A percentile compares a stretch with the other conserved stretches of the same genome.
phyloP scores from a whole-genome alignment of 768 basidiomycete genomes.

The Boletus eberwhitei region DNA sequence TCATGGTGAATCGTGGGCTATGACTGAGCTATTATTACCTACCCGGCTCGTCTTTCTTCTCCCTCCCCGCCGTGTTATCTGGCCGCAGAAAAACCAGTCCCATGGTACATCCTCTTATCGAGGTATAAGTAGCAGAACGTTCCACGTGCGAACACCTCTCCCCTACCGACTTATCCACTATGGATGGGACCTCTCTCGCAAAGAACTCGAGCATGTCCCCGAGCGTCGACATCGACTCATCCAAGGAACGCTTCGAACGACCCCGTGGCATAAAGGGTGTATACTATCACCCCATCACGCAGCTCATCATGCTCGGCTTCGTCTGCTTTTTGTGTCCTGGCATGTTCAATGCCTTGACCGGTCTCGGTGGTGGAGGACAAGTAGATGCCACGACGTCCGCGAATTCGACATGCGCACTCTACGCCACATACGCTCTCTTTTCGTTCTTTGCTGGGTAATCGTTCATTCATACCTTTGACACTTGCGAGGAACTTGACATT shows the following conservation, averaged over 20 bases:
- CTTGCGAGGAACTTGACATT: neutral
- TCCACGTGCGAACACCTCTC: neutral
- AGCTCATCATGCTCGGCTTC: constrained; percentile 63
- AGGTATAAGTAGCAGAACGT: constrained; percentile 3
- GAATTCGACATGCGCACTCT: constrained; percentile 67
- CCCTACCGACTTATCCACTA: neutral
- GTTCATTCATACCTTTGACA: neutral
- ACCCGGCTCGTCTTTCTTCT: neutral
- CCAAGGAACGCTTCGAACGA: constrained; percentile 35
- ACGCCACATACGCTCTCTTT: constrained; percentile 53
- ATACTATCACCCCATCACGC: constrained; percentile 56
- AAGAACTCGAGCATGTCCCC: neutral
- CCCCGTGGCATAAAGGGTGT: constrained; percentile 50
- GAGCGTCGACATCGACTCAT: neutral
- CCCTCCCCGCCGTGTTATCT: neutral
- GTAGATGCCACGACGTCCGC: constrained; percentile 61
- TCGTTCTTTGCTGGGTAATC: constrained; percentile 67
- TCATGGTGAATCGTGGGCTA: neutral
- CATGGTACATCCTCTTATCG: neutral
- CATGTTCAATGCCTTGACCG: constrained; percentile 74
- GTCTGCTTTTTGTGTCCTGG: constrained; percentile 59
- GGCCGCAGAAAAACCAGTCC: neutral
- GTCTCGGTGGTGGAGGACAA: constrained; percentile 76
- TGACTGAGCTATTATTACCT: constrained; percentile 4
- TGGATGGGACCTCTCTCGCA: neutral